Percentiles rank a stretch among this genome's conserved stretches.
phyloP scores from a whole-genome alignment of 371 early-diverging fungal genomes.

The Zopfochytrium polystomum region DNA sequence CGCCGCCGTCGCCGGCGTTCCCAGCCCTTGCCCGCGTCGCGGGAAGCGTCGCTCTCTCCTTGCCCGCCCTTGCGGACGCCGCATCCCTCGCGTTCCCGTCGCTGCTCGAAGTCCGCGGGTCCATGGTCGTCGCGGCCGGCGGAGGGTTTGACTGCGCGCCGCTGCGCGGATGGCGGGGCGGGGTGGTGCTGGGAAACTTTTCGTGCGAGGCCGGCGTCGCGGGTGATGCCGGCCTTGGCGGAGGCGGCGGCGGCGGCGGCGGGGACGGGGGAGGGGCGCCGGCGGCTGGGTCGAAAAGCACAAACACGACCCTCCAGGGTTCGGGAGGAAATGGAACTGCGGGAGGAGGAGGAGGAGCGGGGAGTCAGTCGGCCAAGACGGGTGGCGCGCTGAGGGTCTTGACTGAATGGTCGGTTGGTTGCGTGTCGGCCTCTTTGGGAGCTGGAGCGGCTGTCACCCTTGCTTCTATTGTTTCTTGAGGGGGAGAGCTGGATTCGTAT shows the following conservation, averaged over 20 bases:
- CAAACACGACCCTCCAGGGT: not conserved
- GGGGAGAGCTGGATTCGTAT: no score
- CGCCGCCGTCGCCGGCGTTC: not conserved
- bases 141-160: slow-evolving; percentile 2
- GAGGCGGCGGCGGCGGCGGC: not conserved
- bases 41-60: not conserved
- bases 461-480: no score
- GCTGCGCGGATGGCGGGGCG: not conserved
- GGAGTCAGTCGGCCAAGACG: not conserved
- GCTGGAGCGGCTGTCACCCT: no score
- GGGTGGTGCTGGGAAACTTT: slow-evolving; percentile 1
- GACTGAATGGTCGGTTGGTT: no score
- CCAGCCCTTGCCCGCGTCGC: not conserved
- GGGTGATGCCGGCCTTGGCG: not conserved
- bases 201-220: not conserved
- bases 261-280: not conserved
- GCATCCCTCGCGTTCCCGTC: not conserved
- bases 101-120: not conserved
- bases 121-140: not conserved
- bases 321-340: not conserved
- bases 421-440: no score
- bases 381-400: not conserved
- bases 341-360: not conserved
- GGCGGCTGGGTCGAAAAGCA: not conserved
- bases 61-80: not conserved